phyloP scores from a whole-genome alignment of 495 filamentous ascomycete genomes.

The Neurospora tetrasperma region DNA sequence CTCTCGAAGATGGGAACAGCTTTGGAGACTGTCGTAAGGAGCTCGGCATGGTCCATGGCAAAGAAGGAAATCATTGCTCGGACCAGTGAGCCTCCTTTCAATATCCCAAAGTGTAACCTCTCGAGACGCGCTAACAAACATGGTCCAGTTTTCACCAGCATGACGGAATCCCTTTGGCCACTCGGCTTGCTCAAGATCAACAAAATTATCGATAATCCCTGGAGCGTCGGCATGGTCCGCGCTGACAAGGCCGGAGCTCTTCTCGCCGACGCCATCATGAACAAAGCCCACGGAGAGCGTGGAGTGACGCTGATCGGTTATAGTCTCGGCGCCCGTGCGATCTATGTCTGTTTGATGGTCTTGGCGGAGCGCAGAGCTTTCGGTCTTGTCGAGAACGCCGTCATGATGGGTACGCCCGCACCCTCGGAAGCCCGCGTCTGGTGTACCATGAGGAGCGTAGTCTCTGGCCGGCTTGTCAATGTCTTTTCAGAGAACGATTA shows the following conservation, averaged over 20 bases:
- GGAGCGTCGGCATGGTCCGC: constrained; percentile 68
- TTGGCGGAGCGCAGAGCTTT: constrained; percentile 72
- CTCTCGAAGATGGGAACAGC: constrained; percentile 67
- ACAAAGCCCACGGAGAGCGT: constrained; percentile 78
- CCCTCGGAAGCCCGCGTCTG: constrained; percentile 47
- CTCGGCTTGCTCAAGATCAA: constrained; percentile 66
- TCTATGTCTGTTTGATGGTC: constrained; percentile 68
- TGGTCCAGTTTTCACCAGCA: constrained; percentile 52
- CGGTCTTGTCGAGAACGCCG: constrained; percentile 74
- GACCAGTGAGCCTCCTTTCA: constrained; percentile 27
- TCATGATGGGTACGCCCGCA: constrained; percentile 73
- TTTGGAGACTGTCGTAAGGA: constrained; percentile 63
- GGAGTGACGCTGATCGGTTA: constrained; percentile 84
- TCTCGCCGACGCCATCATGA: constrained; percentile 80
- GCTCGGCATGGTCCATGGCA: constrained; percentile 65
- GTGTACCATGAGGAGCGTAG: constrained; percentile 46
- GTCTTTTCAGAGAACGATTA: constrained; percentile 52
- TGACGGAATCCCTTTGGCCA: constrained; percentile 67
- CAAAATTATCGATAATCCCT: constrained; percentile 80
- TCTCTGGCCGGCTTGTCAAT: constrained; percentile 47
- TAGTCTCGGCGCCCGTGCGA: constrained; percentile 79
- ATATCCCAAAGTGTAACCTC: neutral
- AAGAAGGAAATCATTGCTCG: constrained; percentile 59
- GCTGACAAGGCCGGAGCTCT: constrained; percentile 80
- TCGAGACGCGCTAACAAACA: constrained; percentile 31